Base-by-base conservation (phyloP, 176 grass and related monocot species). In the Triticum urartu region DNA sequence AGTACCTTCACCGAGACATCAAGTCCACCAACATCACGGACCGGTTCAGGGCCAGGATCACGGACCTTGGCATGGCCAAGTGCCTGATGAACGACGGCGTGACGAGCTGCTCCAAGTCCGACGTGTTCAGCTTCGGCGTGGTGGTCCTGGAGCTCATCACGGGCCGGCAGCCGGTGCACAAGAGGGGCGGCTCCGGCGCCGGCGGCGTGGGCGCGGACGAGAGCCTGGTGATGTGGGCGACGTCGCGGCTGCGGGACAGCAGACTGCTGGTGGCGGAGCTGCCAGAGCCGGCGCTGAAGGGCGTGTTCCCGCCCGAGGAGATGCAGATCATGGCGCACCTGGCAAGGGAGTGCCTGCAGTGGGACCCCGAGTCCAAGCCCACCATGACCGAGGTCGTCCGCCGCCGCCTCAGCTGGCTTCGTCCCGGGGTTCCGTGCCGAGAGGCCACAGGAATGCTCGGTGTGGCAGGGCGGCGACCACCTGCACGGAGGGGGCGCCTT, bases 261-360 rank as follows among this genome's bases (percentile, higher is more conserved):
- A 78, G 87, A 58, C 80, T 95, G 83, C 92, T 99, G 86, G 84
- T 91, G 80, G 71, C 92, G 52, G 97, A 99, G 88, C 83, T 99
- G 83, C 94, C 97, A 1, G 97, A 99, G 85, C 88, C 89, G 25
- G 40, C 89, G 42, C 85, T 96, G 26, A 87, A 90, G 68, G 87
- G 90, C 71, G 73, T 82, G 30, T 99, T 99, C 89, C 66, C 92
- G 68, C 71, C 87, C 73, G 97, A 99, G 90, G 94, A 99, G 86
- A 99, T 99, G 87, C 97, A 94, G 83, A 94, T 99, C 84, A 92
- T 99, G 91, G 91, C 93, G 52, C 97, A 96, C 84, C 82, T 99
- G 12, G 97, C 97, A 2, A 79, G 90, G 80, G 97, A 99, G 91
- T 99, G 97, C 74, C 80, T 99, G 82, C 94, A 96, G 75, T 99